These are phyloP conservation scores for Trichosporon sp. DNA, from an alignment of 1,284 basidiomycete species.

Conservation along the genomic window DNA sequence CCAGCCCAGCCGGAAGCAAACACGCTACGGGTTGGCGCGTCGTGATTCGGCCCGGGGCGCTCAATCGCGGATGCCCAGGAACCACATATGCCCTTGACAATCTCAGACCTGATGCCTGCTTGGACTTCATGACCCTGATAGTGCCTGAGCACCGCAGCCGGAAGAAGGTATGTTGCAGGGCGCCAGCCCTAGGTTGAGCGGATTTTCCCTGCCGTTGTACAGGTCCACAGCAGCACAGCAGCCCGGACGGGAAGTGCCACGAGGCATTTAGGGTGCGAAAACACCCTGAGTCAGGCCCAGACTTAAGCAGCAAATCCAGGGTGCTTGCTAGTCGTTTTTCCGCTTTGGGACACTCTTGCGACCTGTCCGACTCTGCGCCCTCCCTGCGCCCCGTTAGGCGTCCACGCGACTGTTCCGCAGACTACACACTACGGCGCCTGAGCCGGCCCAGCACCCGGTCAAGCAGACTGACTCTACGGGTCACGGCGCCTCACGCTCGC, in stretches of 20 bases:
- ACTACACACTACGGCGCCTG: background rate
- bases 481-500: background rate
- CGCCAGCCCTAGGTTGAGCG: too few species aligned
- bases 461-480: background rate
- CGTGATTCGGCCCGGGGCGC: background rate
- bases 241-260: background rate
- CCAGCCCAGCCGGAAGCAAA: background rate
- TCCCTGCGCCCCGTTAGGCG: too few species aligned
- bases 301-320: background rate
- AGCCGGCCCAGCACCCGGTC: background rate
- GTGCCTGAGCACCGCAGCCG: background rate
- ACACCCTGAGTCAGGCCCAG: background rate
- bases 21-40: background rate
- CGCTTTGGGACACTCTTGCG: background rate
- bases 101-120: background rate
- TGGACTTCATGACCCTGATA: background rate
- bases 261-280: background rate
- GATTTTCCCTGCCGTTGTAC: too few species aligned
- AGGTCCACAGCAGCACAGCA: too few species aligned
- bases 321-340: background rate
- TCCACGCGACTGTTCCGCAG: too few species aligned
- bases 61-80: background rate
- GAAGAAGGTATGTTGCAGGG: background rate
- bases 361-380: too few species aligned
- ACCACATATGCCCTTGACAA: background rate